Conservation (phyloP, 805 yeast genomes). For the Kluyveromyces lactis region DNA sequence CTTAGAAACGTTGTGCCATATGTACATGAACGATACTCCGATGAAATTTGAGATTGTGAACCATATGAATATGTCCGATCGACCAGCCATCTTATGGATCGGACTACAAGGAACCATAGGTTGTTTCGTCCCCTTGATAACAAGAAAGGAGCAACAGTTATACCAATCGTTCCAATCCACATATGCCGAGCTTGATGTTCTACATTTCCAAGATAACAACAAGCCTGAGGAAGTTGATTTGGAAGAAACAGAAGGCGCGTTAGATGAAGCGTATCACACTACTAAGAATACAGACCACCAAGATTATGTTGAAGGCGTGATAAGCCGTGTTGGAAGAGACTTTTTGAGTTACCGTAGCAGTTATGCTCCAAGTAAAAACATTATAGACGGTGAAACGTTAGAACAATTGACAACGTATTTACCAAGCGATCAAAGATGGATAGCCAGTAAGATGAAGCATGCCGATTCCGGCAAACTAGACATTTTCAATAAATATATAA, state of each 20-base stretch:
- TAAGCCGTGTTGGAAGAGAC: conserved; percentile 52
- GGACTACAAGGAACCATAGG: conserved; percentile 85
- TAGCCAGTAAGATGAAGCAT: conserved; percentile 30
- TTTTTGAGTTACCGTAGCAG: conserved; percentile 64
- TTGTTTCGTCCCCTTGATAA: conserved; percentile 54
- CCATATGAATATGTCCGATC: conserved; percentile 34
- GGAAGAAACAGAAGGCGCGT: conserved; percentile 10
- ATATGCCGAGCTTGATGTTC: conserved; percentile 27
- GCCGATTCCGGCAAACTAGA: conserved; percentile 7
- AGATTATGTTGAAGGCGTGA: conserved; percentile 19
- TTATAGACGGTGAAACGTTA: conserved; percentile 83
- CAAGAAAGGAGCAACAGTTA: conserved; percentile 53
- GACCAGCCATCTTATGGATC: conserved; percentile 56
- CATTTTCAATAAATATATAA: conserved; percentile 14
- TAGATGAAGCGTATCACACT: conserved; percentile 1
- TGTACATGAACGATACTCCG: conserved; percentile 62
- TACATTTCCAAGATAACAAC: conserved; percentile 10
- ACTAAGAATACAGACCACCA: not conserved
- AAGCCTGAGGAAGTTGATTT: conserved; percentile 9
- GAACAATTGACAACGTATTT: conserved; percentile 41
- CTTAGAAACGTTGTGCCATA: conserved; percentile 45
- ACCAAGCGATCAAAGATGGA: conserved; percentile 14
- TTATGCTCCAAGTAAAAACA: conserved; percentile 68
- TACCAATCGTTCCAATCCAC: conserved; percentile 46
- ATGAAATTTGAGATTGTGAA: conserved; percentile 45